These are phyloP conservation scores for Globisporangium irregulare DNA, from an alignment of 352 stramenopile genomes.

Conservation along the genomic window DNA sequence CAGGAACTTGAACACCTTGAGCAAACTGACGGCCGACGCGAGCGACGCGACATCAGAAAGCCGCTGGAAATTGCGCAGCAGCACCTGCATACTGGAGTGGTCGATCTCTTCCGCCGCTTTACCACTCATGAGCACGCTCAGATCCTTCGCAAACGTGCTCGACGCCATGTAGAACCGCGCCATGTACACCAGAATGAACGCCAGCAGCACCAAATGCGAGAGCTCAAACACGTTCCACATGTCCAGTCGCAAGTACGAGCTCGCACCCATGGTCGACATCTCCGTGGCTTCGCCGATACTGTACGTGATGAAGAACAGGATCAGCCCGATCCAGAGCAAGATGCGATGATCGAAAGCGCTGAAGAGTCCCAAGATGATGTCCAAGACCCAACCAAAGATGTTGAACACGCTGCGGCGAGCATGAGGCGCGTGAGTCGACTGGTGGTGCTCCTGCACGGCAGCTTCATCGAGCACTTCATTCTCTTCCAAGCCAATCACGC, in stretches of 20 bases:
- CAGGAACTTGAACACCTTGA: constrained; percentile 89
- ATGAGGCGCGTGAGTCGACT: background rate
- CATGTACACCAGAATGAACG: constrained; percentile 59
- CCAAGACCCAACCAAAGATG: background rate
- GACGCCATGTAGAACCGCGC: constrained; percentile 70
- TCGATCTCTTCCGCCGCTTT: constrained; percentile 48
- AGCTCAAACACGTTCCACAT: constrained; percentile 90
- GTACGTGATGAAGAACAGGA: constrained; percentile 79
- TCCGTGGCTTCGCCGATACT: constrained; percentile 73
- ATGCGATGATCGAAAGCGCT: constrained; percentile 55
- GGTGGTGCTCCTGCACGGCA: background rate
- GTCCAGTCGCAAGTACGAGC: constrained; percentile 75
- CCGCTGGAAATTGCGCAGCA: constrained; percentile 68
- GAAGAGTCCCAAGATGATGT: constrained; percentile 19
- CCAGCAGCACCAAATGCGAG: constrained; percentile 64
- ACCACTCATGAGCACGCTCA: constrained; percentile 34
- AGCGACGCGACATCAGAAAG: constrained; percentile 75
- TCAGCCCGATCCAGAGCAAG: constrained; percentile 59
- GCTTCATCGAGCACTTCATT: constrained; percentile 29
- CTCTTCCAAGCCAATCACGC: constrained; percentile 73
- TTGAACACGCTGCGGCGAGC: background rate
- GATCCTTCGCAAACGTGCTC: constrained; percentile 40
- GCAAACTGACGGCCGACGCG: constrained; percentile 70
- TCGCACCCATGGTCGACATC: constrained; percentile 74
- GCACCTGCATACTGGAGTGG: constrained; percentile 56